phyloP scores from a whole-genome alignment of 176 grass and related monocot genomes.

The Aegilops longissima region DNA sequence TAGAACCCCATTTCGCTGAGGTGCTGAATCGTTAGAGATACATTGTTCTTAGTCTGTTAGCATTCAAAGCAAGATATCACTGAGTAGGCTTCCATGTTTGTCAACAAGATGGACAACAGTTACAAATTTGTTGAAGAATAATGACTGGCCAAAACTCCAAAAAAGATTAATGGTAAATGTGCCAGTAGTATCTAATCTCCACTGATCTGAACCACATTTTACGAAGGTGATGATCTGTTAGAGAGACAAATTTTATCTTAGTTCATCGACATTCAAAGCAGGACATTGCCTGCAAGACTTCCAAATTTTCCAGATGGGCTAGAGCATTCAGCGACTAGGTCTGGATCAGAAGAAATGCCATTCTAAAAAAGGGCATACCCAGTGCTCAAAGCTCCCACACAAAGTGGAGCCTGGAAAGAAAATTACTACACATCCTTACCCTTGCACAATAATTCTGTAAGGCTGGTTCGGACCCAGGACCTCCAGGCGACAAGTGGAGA shows the following conservation, averaged over 20 bases:
- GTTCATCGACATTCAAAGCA: conserved; percentile 47
- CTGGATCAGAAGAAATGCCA: neutral
- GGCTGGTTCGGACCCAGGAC: no score
- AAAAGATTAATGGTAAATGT: neutral
- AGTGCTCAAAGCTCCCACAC: no score
- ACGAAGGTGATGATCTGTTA: neutral
- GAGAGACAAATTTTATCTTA: conserved; percentile 18
- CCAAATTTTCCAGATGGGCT: conserved; percentile 35
- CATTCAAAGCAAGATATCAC: conserved; percentile 70
- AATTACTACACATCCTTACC: no score
- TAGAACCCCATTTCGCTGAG: conserved; percentile 22
- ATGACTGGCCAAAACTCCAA: neutral
- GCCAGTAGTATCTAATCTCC: conserved; percentile 10
- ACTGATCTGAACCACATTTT: conserved; percentile 21
- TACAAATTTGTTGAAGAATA: neutral
- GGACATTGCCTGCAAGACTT: conserved; percentile 12
- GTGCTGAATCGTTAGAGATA: conserved; percentile 34
- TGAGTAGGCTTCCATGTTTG: conserved; percentile 38
- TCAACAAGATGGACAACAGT: conserved; percentile 61
- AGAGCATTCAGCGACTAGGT: no score
- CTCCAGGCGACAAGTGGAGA: no score
- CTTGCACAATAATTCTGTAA: no score
- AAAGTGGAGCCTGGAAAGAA: no score
- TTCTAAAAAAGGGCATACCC: no score
- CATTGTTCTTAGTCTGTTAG: conserved; percentile 54